Conservation (phyloP, 1,139 yeast genomes). For the Pichia sp. region DNA sequence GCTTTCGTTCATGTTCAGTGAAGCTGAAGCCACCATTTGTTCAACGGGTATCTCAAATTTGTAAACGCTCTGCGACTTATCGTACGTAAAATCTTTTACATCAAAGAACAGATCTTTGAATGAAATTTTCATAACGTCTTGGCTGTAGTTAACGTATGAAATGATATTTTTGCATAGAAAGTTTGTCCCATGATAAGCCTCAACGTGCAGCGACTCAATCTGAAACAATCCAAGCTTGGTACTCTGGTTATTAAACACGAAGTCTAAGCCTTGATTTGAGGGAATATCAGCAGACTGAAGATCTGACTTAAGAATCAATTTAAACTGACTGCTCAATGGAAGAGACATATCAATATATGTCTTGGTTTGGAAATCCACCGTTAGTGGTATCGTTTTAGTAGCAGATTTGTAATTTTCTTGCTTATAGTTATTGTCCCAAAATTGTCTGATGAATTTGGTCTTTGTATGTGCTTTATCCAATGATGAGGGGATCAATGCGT, state of each 20-base stretch:
- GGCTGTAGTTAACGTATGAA: too few species aligned
- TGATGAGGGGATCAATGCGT: slow-evolving; percentile 14
- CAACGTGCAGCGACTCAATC: slow-evolving; percentile 9
- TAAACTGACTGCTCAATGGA: slow-evolving; percentile 7
- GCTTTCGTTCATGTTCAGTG: slow-evolving; percentile 4
- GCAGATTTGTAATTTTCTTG: slow-evolving; percentile 8
- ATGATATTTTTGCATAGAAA: neutral
- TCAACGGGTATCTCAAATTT: slow-evolving; percentile 3
- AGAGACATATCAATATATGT: slow-evolving; percentile 4
- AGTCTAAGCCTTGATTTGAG: slow-evolving; percentile 6
- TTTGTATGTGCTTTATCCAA: slow-evolving; percentile 13
- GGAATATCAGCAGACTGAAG: slow-evolving; percentile 2
- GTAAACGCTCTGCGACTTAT: slow-evolving; percentile 1
- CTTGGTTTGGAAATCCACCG: slow-evolving; percentile 1
- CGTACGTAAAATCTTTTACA: slow-evolving; percentile 9
- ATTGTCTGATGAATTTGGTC: slow-evolving; percentile 16
- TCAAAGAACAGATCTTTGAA: neutral
- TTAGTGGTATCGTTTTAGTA: slow-evolving; percentile 8
- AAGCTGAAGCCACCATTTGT: neutral
- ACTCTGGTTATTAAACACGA: slow-evolving; percentile 12
- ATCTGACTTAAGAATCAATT: slow-evolving; percentile 1
- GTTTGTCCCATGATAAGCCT: neutral
- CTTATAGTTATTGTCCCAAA: slow-evolving; percentile 18
- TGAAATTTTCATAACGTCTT: too few species aligned
- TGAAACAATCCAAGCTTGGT: slow-evolving; percentile 9